Conservation (phyloP, 2,329 filamentous ascomycete genomes). For the Westerdykella aurantiaca region DNA sequence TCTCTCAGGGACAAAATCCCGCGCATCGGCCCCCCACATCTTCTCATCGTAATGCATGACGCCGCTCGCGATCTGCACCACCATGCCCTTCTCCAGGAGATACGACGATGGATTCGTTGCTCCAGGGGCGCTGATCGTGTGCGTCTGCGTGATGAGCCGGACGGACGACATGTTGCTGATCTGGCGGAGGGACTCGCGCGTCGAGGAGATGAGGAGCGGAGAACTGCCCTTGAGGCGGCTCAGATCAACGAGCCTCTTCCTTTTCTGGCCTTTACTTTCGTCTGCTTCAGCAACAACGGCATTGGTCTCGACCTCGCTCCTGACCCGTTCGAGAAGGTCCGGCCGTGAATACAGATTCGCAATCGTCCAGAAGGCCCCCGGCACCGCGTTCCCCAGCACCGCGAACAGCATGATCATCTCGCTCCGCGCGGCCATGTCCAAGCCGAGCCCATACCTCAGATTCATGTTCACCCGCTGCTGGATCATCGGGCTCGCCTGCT, state of each 20-base stretch:
- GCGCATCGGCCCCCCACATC: constrained; percentile 42
- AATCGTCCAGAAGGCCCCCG: constrained; percentile 42
- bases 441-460: constrained; percentile 12
- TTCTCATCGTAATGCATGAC: constrained; percentile 38
- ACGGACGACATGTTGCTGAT: constrained; percentile 35
- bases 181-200: constrained; percentile 43
- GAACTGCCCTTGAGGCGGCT: constrained; percentile 16
- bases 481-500: constrained; percentile 15
- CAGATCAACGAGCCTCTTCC: constrained; percentile 6
- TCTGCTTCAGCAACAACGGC: not conserved
- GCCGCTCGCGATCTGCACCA: constrained; percentile 43
- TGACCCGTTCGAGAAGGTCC: constrained; percentile 32
- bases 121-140: constrained; percentile 27
- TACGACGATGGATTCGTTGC: constrained; percentile 17
- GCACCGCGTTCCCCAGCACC: constrained; percentile 40
- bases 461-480: constrained; percentile 18
- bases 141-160: constrained; percentile 39
- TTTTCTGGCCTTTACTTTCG: not conserved
- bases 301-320: constrained; percentile 30
- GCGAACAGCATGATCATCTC: constrained; percentile 30
- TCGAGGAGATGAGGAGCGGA: constrained; percentile 42
- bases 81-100: constrained; percentile 38
- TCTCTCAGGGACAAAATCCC: constrained; percentile 36
- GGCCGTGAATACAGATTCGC: constrained; percentile 39
- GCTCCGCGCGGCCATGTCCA: constrained; percentile 7